These are phyloP conservation scores for Boletellus emodensis DNA, from an alignment of 768 basidiomycete species.

Conservation along the genomic window DNA sequence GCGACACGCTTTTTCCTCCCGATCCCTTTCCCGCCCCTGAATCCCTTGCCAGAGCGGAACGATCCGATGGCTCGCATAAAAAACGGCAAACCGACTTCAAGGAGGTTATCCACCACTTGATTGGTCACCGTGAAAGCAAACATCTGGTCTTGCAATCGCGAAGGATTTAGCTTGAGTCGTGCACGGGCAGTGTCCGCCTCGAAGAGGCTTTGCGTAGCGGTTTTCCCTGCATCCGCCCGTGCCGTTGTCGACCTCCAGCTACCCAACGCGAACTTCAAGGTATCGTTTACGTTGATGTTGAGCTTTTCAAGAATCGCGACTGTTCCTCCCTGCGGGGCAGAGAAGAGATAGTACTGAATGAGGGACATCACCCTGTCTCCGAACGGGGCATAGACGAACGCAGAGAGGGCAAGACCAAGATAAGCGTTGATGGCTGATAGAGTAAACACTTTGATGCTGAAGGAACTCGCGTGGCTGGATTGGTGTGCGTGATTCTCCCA, in stretches of 20 bases:
- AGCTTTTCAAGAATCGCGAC: slow-evolving; percentile 20
- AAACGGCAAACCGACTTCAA: slow-evolving; percentile 80
- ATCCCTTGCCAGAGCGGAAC: slow-evolving; percentile 44
- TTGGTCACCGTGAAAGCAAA: slow-evolving; percentile 91
- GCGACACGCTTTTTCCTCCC: slow-evolving; percentile 63
- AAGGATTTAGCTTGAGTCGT: slow-evolving; percentile 58
- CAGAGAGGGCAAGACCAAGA: slow-evolving; percentile 86
- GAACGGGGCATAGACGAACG: slow-evolving; percentile 94
- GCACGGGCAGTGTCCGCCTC: slow-evolving; percentile 48
- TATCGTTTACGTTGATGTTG: slow-evolving; percentile 25
- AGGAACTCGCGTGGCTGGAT: slow-evolving; percentile 68
- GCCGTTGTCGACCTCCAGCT: slow-evolving; percentile 6
- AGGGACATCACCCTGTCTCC: slow-evolving; percentile 77
- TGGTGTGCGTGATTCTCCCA: slow-evolving; percentile 93
- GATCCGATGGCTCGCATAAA: slow-evolving; percentile 56
- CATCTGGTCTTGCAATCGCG: slow-evolving; percentile 82
- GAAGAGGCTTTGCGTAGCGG: slow-evolving; percentile 37
- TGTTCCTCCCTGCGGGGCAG: slow-evolving; percentile 11
- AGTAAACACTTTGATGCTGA: slow-evolving; percentile 89
- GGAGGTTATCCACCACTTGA: slow-evolving; percentile 73
- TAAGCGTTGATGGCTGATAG: slow-evolving; percentile 88
- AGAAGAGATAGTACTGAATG: slow-evolving; percentile 33
- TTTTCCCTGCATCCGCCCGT: slow-evolving; percentile 8
- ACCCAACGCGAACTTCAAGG: slow-evolving; percentile 28
- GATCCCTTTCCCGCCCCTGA: slow-evolving; percentile 21